Percentiles rank a stretch among this genome's conserved stretches.
Conservation (phyloP, 106 monocot species). For the Acanthochlamys bracteata region DNA sequence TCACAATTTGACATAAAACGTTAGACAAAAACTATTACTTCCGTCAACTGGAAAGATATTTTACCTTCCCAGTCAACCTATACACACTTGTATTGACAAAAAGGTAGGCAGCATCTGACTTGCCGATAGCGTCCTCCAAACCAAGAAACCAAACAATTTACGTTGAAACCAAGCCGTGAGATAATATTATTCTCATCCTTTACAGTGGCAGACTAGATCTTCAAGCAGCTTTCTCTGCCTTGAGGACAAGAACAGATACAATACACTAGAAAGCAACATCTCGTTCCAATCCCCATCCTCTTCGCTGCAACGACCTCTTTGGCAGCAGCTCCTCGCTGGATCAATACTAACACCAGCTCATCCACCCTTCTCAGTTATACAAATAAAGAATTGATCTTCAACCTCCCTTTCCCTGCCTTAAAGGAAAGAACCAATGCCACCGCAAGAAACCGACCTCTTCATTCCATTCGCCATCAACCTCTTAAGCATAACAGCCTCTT, state of each 20-base stretch:
- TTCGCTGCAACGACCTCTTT: too few relatives aligned
- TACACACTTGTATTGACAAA: neutral
- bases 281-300: too few relatives aligned
- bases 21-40: neutral
- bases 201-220: too few relatives aligned
- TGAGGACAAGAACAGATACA: too few relatives aligned
- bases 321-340: too few relatives aligned
- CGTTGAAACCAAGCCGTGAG: too few relatives aligned
- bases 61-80: constrained; percentile 6
- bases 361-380: constrained; percentile 6
- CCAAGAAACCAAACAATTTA: too few relatives aligned
- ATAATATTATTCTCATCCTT: too few relatives aligned
- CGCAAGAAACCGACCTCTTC: constrained; percentile 28
- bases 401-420: constrained; percentile 13
- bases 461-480: constrained; percentile 7
- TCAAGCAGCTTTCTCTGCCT: too few relatives aligned
- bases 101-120: neutral
- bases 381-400: constrained; percentile 28
- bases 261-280: neutral
- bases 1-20: neutral
- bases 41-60: constrained; percentile 1
- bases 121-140: neutral
- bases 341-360: neutral
- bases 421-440: constrained; percentile 28
- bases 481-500: neutral